These are phyloP conservation scores for Staphylotrichum longicolle DNA, from an alignment of 495 filamentous ascomycete genomes.

Conservation along the genomic window DNA sequence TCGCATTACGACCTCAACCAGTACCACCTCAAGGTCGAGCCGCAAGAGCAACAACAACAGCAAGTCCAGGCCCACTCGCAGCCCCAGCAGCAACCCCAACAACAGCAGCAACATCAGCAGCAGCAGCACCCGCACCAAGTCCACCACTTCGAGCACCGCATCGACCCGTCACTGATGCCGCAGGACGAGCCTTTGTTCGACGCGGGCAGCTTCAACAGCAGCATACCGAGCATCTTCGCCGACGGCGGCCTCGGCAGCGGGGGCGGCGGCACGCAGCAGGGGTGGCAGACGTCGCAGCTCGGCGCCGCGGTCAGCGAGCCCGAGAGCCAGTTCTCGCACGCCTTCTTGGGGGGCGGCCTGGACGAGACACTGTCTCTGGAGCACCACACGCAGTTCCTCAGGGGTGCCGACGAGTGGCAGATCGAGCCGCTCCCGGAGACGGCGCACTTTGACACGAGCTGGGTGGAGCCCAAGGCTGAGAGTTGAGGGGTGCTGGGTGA, in stretches of 20 bases:
- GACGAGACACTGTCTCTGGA: constrained; percentile 30
- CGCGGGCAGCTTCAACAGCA: constrained; percentile 17
- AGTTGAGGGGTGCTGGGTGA: neutral
- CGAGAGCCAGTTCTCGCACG: constrained; percentile 27
- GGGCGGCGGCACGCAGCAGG: constrained; percentile 12
- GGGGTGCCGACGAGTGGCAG: constrained; percentile 32
- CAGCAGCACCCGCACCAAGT: constrained; percentile 17
- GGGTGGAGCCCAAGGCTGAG: constrained; percentile 25
- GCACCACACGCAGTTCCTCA: constrained; percentile 25
- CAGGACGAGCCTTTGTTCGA: constrained; percentile 23
- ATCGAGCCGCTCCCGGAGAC: constrained; percentile 34
- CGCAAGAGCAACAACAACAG: constrained; percentile 1
- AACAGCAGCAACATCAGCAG: constrained; percentile 12
- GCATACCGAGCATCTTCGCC: constrained; percentile 18
- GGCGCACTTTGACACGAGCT: constrained; percentile 29
- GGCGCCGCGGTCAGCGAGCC: constrained; percentile 22
- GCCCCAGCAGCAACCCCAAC: constrained; percentile 14
- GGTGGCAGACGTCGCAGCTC: constrained; percentile 25
- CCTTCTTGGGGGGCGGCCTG: constrained; percentile 17
- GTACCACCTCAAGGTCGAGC: constrained; percentile 19
- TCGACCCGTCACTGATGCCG: constrained; percentile 32
- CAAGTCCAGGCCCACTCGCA: constrained; percentile 10
- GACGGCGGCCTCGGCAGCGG: constrained; percentile 6
- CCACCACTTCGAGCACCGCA: constrained; percentile 28
- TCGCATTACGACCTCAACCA: constrained; percentile 25